Percentiles rank a stretch among this genome's conserved stretches.
Conservation (phyloP, 1,284 basidiomycete species). For the Sutorius eximius region DNA sequence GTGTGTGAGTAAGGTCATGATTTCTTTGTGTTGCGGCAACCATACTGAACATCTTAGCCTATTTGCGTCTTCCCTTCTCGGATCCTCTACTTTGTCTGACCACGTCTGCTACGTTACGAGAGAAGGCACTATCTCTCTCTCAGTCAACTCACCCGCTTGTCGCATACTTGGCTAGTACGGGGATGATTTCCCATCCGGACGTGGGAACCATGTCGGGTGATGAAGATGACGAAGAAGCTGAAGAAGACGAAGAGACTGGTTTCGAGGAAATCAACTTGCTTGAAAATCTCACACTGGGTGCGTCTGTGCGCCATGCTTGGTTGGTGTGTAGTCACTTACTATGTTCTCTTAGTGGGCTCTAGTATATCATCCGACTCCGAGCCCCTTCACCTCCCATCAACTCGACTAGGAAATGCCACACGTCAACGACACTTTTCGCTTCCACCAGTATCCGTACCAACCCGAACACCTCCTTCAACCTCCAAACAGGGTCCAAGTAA, state of each 20-base stretch:
- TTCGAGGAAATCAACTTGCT: conserved; percentile 83
- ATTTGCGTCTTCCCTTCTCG: conserved; percentile 64
- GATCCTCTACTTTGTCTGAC: conserved; percentile 83
- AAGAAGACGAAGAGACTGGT: conserved; percentile 45
- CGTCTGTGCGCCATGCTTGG: conserved; percentile 12
- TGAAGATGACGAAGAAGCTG: conserved; percentile 23
- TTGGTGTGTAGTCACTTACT: not conserved
- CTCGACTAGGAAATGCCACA: conserved; percentile 61
- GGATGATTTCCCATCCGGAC: conserved; percentile 14
- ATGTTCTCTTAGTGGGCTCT: conserved; percentile 39
- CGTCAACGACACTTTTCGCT: conserved; percentile 66
- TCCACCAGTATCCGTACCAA: conserved; percentile 45
- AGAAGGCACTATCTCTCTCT: conserved; percentile 57
- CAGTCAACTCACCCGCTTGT: conserved; percentile 55
- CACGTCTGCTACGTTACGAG: conserved; percentile 74
- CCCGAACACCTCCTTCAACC: conserved; percentile 42
- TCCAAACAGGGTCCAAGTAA: conserved; percentile 48
- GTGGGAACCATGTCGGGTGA: conserved; percentile 25
- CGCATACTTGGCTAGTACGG: conserved; percentile 41
- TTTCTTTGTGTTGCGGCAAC: not conserved
- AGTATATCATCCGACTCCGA: conserved; percentile 42
- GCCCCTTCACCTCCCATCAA: conserved; percentile 55
- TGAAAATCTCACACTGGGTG: conserved; percentile 59
- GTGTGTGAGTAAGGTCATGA: conserved; percentile 58
- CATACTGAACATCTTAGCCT: conserved; percentile 46